phyloP scores from a whole-genome alignment of 345 rosid genomes.

The Schrenkiella parvula region DNA sequence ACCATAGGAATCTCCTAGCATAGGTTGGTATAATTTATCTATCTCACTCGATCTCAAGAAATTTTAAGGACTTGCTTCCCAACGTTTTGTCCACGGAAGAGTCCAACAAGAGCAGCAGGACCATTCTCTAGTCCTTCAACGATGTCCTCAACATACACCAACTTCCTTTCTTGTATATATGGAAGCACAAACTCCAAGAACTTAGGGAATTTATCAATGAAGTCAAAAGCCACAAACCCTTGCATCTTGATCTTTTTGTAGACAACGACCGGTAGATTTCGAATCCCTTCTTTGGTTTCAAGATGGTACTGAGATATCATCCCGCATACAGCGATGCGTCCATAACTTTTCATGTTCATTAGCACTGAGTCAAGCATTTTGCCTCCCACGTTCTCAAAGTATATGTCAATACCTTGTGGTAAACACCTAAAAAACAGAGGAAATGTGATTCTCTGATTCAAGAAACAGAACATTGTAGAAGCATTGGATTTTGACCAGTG shows the following conservation, averaged over 20 bases:
- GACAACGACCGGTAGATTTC: constrained; percentile 19
- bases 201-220: constrained; percentile 27
- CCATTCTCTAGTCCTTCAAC: constrained; percentile 48
- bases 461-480: not conserved
- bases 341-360: constrained; percentile 34
- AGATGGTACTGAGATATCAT: constrained; percentile 45
- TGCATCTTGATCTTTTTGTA: constrained; percentile 34
- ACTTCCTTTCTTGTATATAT: constrained; percentile 30
- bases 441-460: not conserved
- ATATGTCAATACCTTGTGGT: constrained; percentile 30
- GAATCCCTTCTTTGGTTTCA: constrained; percentile 26
- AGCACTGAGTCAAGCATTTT: constrained; percentile 50
- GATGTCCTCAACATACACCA: constrained; percentile 43
- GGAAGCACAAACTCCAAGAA: constrained; percentile 39
- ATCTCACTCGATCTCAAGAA: constrained; percentile 31
- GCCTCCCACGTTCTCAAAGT: constrained; percentile 55
- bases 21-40: not conserved
- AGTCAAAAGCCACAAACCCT: constrained; percentile 36
- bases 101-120: constrained; percentile 44
- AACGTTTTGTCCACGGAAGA: constrained; percentile 37
- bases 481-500: not conserved
- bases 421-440: not conserved
- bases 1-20: not conserved
- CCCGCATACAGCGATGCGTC: constrained; percentile 43
- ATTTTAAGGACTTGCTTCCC: constrained; percentile 44